Evolutionary conservation across 306 rosid genomes (phyloP), one percentile per base, ranked within the genome.

Genomic region (Clitoria ternatea): DNA sequence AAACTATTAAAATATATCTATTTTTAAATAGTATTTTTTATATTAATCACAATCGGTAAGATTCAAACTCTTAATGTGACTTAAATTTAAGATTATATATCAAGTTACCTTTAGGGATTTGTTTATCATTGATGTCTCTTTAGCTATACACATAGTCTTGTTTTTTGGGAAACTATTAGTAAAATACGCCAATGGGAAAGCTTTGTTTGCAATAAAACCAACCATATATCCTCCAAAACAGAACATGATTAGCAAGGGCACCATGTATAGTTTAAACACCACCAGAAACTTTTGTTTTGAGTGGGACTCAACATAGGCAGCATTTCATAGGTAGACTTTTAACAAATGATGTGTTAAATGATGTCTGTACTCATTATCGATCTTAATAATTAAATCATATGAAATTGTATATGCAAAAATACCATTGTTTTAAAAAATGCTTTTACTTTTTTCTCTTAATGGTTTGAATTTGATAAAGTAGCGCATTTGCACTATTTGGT

Each of bases 161-260:
- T 63, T 77, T 49, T 49, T 23, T 7, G 2, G 77, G 44, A 24
- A 43, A 7, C 24, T 20, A 49, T 54, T 77, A 73, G 6, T 3
- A 30, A 22, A 62, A 61, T 53, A 39, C 20, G 1, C 1, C 4
- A 26, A 27, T n/a, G n/a, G n/a, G n/a, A 53, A 55, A 54, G n/a
- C 36, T 69, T 50, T 60, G 44, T 49, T 50, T 29, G 42, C 47
- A 39, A 69, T 14, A 24, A 59, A 57, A 76, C 36, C 70, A 62
- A 59, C 35, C 42, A 61, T 61, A 36, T 61, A 35, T 48, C 27
- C 49, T 76, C 54, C 32, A 76, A 36, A 20, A 42, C 37, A 48
- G 2, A 30, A 44, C 70, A 73, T 47, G 62, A 68, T 26, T 59
- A 57, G 22, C 36, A 68, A 68, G 39, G 33, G 69, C 45, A 15